These are phyloP conservation scores for Naganishia kalamii DNA, from an alignment of 768 basidiomycete species.

Conservation along the genomic window DNA sequence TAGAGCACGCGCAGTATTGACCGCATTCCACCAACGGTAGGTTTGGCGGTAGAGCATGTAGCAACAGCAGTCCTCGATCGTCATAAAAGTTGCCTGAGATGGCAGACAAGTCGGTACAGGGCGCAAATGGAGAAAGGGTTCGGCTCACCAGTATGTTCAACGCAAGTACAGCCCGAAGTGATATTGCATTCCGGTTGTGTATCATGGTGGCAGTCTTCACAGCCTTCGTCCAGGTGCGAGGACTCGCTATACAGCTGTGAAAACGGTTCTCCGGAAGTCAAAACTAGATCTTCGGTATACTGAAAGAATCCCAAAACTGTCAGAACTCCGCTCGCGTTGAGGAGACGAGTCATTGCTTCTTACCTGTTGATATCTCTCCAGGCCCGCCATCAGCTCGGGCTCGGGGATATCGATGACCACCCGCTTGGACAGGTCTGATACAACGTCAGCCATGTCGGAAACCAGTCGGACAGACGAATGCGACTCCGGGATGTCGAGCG, in stretches of 20 bases:
- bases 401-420: background rate
- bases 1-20: slow-evolving; percentile 31
- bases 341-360: too few species aligned
- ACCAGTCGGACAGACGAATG: too few species aligned
- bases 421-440: too few species aligned
- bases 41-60: slow-evolving; percentile 38
- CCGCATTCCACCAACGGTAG: slow-evolving; percentile 45
- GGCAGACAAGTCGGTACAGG: background rate
- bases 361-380: background rate
- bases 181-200: background rate
- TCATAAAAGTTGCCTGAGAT: slow-evolving; percentile 23
- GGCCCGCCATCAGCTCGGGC: background rate
- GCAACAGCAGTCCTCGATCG: background rate
- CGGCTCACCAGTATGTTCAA: slow-evolving; percentile 12
- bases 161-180: slow-evolving; percentile 7
- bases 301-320: background rate
- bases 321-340: background rate
- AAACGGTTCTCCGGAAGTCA: background rate
- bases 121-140: background rate
- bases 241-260: background rate
- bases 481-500: too few species aligned
- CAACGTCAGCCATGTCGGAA: too few species aligned
- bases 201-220: background rate
- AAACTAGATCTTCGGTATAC: background rate
- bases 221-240: background rate